A percentile compares a stretch with the other conserved stretches of the same genome.
phyloP scores from a whole-genome alignment of 2,329 filamentous ascomycete species.

The Aspergillus persii region DNA sequence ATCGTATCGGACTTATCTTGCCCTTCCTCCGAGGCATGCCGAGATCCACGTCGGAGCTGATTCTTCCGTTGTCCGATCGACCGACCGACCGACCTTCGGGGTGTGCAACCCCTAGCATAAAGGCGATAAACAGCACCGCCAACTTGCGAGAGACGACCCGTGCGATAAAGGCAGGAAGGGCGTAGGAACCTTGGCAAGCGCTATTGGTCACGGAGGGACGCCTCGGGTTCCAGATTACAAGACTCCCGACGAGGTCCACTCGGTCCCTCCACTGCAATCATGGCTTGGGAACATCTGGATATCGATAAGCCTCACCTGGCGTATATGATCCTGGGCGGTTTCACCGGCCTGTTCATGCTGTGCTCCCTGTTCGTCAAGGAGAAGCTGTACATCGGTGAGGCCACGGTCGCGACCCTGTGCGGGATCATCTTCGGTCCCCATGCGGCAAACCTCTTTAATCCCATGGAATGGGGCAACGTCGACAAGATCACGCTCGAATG shows the following conservation, averaged over 20 bases:
- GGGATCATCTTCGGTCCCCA: constrained; percentile 70
- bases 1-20: background rate
- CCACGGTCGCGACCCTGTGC: constrained; percentile 77
- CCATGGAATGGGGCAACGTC: constrained; percentile 61
- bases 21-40: constrained; percentile 6
- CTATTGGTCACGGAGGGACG: background rate
- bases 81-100: background rate
- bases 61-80: background rate
- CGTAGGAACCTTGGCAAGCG: background rate
- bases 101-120: background rate
- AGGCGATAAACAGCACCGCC: background rate
- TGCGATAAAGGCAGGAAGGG: background rate
- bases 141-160: background rate
- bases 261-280: constrained; percentile 24
- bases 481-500: constrained; percentile 69
- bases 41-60: background rate
- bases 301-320: constrained; percentile 96
- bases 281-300: constrained; percentile 53
- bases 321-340: constrained; percentile 96
- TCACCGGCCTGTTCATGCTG: constrained; percentile 97
- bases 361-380: constrained; percentile 98
- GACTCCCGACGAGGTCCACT: background rate
- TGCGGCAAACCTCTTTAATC: constrained; percentile 63
- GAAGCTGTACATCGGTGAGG: constrained; percentile 96
- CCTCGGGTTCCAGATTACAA: background rate